A percentile compares a stretch with the other conserved stretches of the same genome.
Conservation (phyloP, 139 green algal species). For the Asterochloris sp. region DNA sequence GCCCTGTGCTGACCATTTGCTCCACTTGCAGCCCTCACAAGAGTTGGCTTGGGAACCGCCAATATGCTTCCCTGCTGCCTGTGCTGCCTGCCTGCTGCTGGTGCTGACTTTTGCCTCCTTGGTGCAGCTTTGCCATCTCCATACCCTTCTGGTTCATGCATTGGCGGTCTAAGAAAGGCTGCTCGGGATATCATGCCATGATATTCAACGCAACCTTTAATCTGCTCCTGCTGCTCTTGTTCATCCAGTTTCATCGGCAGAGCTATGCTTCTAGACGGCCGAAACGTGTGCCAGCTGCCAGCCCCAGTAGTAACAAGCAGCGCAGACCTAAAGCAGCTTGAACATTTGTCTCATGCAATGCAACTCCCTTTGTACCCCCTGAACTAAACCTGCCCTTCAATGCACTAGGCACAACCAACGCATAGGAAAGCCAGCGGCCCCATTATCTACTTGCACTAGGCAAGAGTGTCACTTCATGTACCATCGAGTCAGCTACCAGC, state of each 20-base stretch:
- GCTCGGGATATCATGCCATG: conserved; percentile 40
- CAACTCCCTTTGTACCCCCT: too few species aligned
- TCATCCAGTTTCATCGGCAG: conserved; percentile 33
- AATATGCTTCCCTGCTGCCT: not conserved
- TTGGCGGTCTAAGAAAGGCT: conserved; percentile 11
- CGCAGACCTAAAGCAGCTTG: too few species aligned
- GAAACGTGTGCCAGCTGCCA: too few species aligned
- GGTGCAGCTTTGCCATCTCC: conserved; percentile 27
- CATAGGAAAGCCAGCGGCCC: too few species aligned
- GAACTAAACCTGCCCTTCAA: too few species aligned
- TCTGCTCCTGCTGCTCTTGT: conserved; percentile 38
- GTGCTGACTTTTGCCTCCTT: not conserved
- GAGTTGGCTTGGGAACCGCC: not conserved
- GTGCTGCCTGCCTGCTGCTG: not conserved
- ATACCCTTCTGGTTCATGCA: conserved; percentile 34
- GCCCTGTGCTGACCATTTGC: not conserved
- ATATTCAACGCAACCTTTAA: conserved; percentile 52
- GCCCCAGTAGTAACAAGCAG: too few species aligned
- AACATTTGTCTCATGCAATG: too few species aligned
- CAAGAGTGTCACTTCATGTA: too few species aligned
- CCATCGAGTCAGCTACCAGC: too few species aligned
- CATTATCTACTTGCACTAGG: too few species aligned
- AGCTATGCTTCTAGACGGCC: too few species aligned
- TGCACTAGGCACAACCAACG: too few species aligned
- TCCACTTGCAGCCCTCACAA: not conserved